Conservation (phyloP, 805 yeast species). For the Ogataea glucozyma region DNA sequence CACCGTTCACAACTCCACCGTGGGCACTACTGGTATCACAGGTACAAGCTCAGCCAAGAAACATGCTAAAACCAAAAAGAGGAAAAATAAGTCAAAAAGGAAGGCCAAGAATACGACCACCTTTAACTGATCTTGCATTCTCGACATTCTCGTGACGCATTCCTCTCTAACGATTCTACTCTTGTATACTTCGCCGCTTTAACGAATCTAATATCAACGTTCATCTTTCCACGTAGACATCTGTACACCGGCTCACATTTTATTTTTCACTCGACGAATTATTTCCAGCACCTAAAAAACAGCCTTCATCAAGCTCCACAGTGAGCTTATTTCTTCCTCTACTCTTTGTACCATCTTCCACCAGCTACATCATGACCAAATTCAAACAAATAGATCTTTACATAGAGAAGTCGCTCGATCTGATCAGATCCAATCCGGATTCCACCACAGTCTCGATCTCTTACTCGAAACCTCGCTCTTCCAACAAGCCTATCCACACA, state of each 20-base stretch:
- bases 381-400: constrained; percentile 33
- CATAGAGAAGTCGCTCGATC: constrained; percentile 31
- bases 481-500: constrained; percentile 25
- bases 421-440: constrained; percentile 33
- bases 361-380: constrained; percentile 20
- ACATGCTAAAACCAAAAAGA: not conserved
- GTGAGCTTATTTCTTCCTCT: no score
- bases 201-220: not conserved
- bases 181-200: not conserved
- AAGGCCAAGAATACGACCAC: not conserved
- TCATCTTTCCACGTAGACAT: no score
- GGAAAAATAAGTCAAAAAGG: not conserved
- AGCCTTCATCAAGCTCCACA: no score
- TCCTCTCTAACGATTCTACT: no score
- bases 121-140: not conserved
- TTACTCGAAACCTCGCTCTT: constrained; percentile 31
- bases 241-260: not conserved
- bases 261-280: constrained; percentile 2
- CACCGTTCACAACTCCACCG: not conserved
- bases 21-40: not conserved
- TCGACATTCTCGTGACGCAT: no score
- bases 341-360: no score
- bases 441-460: constrained; percentile 35
- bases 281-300: not conserved
- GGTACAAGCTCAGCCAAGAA: not conserved